These are phyloP conservation scores for Naganishia sp. DNA, from an alignment of 1,284 basidiomycete species.

Conservation along the genomic window DNA sequence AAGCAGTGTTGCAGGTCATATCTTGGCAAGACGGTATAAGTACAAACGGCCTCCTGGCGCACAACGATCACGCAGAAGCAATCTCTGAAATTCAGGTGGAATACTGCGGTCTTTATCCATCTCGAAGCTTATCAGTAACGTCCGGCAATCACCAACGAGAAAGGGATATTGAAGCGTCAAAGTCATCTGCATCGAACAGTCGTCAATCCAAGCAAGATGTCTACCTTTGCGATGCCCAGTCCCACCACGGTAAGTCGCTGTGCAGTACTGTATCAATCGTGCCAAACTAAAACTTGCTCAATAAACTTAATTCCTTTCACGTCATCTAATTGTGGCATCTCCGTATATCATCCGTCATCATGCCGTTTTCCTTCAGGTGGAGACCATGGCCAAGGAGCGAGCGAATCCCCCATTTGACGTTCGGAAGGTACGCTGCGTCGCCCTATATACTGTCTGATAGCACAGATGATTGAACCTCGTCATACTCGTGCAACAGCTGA, in stretches of 20 bases:
- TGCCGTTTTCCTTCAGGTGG: slow-evolving; percentile 41
- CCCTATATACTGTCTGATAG: not conserved
- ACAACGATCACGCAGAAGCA: too few species aligned
- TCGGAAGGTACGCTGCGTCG: slow-evolving; percentile 45
- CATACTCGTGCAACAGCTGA: slow-evolving; percentile 37
- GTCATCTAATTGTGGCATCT: too few species aligned
- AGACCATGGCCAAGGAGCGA: slow-evolving; percentile 55
- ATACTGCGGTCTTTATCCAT: too few species aligned
- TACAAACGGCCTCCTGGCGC: too few species aligned
- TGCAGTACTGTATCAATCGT: too few species aligned
- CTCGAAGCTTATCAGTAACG: not conserved
- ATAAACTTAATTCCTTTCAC: too few species aligned
- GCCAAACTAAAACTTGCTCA: too few species aligned
- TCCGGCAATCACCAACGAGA: not conserved
- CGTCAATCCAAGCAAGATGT: slow-evolving; percentile 9
- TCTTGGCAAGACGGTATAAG: too few species aligned
- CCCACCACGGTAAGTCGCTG: slow-evolving; percentile 17
- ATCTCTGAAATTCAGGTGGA: not conserved
- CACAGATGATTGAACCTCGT: not conserved
- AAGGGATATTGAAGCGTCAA: not conserved
- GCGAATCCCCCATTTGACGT: slow-evolving; percentile 58
- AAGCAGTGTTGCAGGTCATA: not conserved
- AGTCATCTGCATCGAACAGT: not conserved
- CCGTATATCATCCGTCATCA: too few species aligned
- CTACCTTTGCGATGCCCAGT: slow-evolving; percentile 26